A percentile compares a stretch with the other conserved stretches of the same genome.
Conservation (phyloP, 169 alveolate genomes). For the Plasmodium ovale region DNA sequence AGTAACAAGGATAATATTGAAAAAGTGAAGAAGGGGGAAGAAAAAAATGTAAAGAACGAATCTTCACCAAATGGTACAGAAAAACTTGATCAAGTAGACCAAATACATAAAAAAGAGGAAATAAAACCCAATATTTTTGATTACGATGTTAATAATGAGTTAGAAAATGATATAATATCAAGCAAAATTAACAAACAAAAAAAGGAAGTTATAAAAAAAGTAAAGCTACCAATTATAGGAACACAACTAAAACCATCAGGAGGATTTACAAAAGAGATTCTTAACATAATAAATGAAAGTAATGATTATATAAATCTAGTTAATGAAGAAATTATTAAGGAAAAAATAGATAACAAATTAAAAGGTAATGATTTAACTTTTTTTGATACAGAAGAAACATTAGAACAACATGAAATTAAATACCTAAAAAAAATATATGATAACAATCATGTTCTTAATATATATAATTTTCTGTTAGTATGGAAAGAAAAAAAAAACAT, state of each 20-base stretch:
- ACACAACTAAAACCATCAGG: conserved; percentile 75
- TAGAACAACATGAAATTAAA: conserved; percentile 56
- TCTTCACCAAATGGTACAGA: not conserved
- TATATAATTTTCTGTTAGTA: conserved; percentile 48
- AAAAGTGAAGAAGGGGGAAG: not conserved
- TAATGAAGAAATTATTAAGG: conserved; percentile 63
- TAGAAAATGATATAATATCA: conserved; percentile 48
- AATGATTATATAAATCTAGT: conserved; percentile 52
- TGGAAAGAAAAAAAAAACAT: conserved; percentile 66
- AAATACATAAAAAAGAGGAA: too few species aligned
- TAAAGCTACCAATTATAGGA: conserved; percentile 61
- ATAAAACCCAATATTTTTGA: not conserved
- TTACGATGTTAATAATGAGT: conserved; percentile 17
- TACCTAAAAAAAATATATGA: conserved; percentile 56
- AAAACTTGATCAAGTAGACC: too few species aligned
- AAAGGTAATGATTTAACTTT: conserved; percentile 58
- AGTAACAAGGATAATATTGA: not conserved
- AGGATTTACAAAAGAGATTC: conserved; percentile 64
- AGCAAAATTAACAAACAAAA: conserved; percentile 33
- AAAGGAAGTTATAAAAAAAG: conserved; percentile 55
- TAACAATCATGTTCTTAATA: conserved; percentile 63
- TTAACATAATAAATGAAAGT: conserved; percentile 33
- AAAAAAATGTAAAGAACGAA: not conserved
- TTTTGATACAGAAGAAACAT: conserved; percentile 55
- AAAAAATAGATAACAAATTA: conserved; percentile 36